Evolutionary conservation across 345 rosid genomes (phyloP), one percentile per base, ranked within the genome.

Genomic region (Populus nigra): DNA sequence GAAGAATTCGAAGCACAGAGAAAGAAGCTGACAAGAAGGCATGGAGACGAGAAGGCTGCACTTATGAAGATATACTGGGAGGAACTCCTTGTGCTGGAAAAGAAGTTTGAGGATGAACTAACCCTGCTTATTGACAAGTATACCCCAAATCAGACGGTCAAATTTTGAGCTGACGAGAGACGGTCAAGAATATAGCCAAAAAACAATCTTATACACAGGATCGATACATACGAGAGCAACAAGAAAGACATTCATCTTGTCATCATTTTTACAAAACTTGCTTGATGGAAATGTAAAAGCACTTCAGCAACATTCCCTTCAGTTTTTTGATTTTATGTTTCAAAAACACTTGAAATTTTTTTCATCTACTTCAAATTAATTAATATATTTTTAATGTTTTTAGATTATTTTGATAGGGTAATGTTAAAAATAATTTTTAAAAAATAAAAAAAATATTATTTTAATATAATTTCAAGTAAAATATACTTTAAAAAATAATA

Each of bases 31-130:
- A 49, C 63, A 65, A 39, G 47, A 72, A 35, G 36, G 12, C 57
- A 63, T 49, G 63, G 45, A 47, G 70, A 71, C 18, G 65, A 65
- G 66, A 72, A 47, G 49, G 49, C 71, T 78, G 45, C n/a, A 38
- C 35, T 65, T 33, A 20, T 41, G 71, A 71, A 65, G 47, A 78
- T 18, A 41, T 65, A 47, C 7, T 62, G 69, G 65, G 76, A 78
- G 49, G 76, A 78, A 33, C 45, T 62, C 65, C 65, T 78, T 15
- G 38, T 47, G 38, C 25, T 78, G 71, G 80, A 71, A 50, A 62
- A 65, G 18, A 66, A 71, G 49, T 49, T 71, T 47, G 76, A 71
- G 65, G 47, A 61, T 63, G 63, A 35, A 18, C 63, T 78, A 22
- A 65, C 70, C 23, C 70, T 17, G 15, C 76, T 71, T 2, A 71